Conservation (phyloP, 371 early-diverging fungal genomes). For the Chytridium lagenaria region DNA sequence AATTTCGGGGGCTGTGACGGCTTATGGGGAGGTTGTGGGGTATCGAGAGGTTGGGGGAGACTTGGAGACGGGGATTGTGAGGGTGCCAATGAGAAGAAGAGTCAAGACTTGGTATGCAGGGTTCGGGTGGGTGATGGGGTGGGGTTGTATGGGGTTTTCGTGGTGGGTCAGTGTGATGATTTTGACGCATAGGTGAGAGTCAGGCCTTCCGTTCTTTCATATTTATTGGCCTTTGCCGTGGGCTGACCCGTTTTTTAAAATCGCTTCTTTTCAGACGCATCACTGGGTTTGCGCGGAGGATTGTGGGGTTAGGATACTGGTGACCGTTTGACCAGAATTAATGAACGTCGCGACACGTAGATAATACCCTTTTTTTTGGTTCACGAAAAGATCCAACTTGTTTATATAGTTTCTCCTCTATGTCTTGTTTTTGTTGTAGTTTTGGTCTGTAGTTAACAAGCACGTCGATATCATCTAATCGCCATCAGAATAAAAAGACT, state of each 20-base stretch:
- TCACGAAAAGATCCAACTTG: too few relatives aligned
- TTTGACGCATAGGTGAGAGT: not conserved
- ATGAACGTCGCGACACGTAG: too few relatives aligned
- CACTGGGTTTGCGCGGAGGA: constrained; percentile 3
- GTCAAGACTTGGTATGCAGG: not conserved
- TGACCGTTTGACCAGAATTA: too few relatives aligned
- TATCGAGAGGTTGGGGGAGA: not conserved
- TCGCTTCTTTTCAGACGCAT: not conserved
- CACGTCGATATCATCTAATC: too few relatives aligned
- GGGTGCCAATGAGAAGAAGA: not conserved
- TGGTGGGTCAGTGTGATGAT: not conserved
- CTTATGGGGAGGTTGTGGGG: not conserved
- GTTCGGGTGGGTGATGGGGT: constrained; percentile 1
- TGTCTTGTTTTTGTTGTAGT: too few relatives aligned
- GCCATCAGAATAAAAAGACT: too few relatives aligned
- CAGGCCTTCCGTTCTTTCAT: not conserved
- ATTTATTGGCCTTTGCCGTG: not conserved
- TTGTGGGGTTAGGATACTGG: constrained; percentile 4
- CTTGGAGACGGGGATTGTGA: not conserved
- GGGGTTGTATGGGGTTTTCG: constrained; percentile 4
- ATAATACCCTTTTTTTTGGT: too few relatives aligned
- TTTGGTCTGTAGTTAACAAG: too few relatives aligned
- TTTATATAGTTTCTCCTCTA: too few relatives aligned
- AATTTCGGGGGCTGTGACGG: not conserved
- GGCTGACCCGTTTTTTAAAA: not conserved